Percentiles rank a stretch among this genome's conserved stretches.
phyloP scores from a whole-genome alignment of 1,139 yeast genomes.

The Yamadazyma kanchanaburiensis region DNA sequence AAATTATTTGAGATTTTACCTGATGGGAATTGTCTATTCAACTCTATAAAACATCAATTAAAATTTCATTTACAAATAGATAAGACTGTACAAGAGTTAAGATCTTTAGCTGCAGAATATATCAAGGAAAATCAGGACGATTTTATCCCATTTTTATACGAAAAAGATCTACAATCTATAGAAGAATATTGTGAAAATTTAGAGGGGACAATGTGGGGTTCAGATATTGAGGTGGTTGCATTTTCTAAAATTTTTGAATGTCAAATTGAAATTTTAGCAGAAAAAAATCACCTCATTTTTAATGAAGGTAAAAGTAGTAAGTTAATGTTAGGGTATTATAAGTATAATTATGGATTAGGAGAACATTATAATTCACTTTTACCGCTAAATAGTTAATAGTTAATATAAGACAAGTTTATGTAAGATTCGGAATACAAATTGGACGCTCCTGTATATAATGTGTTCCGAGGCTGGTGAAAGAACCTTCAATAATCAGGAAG shows the following conservation, averaged over 20 bases:
- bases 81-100: constrained; percentile 49
- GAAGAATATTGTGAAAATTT: constrained; percentile 69
- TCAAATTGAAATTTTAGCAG: constrained; percentile 77
- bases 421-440: too few species aligned
- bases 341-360: constrained; percentile 84
- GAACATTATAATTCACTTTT: constrained; percentile 92
- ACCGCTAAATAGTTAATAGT: constrained; percentile 21
- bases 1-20: constrained; percentile 68
- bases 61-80: constrained; percentile 5
- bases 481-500: too few species aligned
- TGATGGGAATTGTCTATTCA: constrained; percentile 93
- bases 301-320: constrained; percentile 50
- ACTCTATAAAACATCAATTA: constrained; percentile 80
- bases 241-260: constrained; percentile 64
- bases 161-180: constrained; percentile 59
- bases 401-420: too few species aligned
- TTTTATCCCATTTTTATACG: constrained; percentile 78
- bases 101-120: constrained; percentile 64
- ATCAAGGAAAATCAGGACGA: constrained; percentile 64
- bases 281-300: constrained; percentile 58
- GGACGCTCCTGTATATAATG: too few species aligned
- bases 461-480: too few species aligned
- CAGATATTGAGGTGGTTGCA: constrained; percentile 88
- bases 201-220: constrained; percentile 88
- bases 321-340: constrained; percentile 74